Percentiles rank a stretch among this genome's conserved stretches.
These are phyloP conservation scores for Penstemon eatonii DNA, from an alignment of 257 asterid species.

Conservation along the genomic window DNA sequence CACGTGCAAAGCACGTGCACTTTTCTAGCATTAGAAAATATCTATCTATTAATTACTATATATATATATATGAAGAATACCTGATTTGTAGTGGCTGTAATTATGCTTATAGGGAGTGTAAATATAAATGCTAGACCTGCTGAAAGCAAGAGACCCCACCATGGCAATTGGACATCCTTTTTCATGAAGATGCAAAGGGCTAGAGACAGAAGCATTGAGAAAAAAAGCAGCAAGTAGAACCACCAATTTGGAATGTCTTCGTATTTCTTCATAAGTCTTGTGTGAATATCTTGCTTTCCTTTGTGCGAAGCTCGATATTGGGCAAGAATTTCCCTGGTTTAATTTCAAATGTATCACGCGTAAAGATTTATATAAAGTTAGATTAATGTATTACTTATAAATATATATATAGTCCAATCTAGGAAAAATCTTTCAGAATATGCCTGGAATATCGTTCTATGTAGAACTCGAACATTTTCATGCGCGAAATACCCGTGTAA, in stretches of 20 bases:
- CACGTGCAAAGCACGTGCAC: no score
- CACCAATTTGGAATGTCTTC: conserved; percentile 76
- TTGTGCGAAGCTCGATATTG: conserved; percentile 35
- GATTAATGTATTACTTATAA: neutral
- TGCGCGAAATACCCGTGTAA: no score
- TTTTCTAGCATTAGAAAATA: no score
- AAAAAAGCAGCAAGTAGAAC: conserved; percentile 43
- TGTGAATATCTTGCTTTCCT: conserved; percentile 63
- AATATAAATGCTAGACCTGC: conserved; percentile 44
- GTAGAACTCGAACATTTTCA: no score
- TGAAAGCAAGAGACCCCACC: conserved; percentile 78
- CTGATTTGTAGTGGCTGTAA: conserved; percentile 82
- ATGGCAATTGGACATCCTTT: conserved; percentile 66
- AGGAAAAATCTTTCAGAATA: no score
- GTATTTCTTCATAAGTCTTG: conserved; percentile 66
- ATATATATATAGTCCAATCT: no score
- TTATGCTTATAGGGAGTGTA: conserved; percentile 72
- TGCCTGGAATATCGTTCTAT: no score
- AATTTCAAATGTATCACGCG: no score
- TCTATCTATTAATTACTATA: no score
- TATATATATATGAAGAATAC: conserved; percentile 22
- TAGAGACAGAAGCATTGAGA: conserved; percentile 49
- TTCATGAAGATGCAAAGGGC: conserved; percentile 56
- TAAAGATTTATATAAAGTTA: neutral
- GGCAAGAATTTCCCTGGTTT: conserved; percentile 48